Percentiles rank a stretch among this genome's conserved stretches.
Evolutionary conservation across 208 protist genomes (phyloP).

Genomic region (Kentomonas sorsogonicus): DNA sequence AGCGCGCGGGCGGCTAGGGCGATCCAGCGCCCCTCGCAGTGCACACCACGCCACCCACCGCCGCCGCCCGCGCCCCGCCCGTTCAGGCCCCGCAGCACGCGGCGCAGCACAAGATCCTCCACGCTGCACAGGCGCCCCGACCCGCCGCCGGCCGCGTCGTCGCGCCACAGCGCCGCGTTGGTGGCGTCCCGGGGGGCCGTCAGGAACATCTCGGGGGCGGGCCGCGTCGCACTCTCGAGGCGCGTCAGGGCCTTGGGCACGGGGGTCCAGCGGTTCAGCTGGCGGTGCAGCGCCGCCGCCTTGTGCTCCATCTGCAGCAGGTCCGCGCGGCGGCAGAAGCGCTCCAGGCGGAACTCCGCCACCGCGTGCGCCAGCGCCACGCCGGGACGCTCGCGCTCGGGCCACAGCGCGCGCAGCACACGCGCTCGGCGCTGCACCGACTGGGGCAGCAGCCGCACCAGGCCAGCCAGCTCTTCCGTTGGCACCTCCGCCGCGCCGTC

Average conservation of each 20-base stretch:
- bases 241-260: conserved; percentile 19
- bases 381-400: too few species aligned
- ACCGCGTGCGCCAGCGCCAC: too few species aligned
- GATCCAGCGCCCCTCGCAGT: conserved; percentile 80
- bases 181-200: conserved; percentile 18
- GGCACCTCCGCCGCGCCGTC: too few species aligned
- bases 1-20: conserved; percentile 46
- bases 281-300: conserved; percentile 30
- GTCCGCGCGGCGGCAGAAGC: conserved; percentile 44
- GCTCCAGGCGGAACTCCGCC: neutral
- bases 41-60: conserved; percentile 46
- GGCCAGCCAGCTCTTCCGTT: too few species aligned
- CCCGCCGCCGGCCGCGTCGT: too few species aligned
- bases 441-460: conserved; percentile 24
- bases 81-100: conserved; percentile 9
- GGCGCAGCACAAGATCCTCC: conserved; percentile 3
- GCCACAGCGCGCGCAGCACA: conserved; percentile 58
- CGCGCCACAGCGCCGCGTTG: neutral
- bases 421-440: conserved; percentile 56
- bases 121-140: too few species aligned
- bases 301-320: conserved; percentile 50
- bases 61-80: neutral
- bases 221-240: conserved; percentile 18
- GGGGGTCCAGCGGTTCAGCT: conserved; percentile 56
- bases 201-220: conserved; percentile 16